These are phyloP conservation scores for Nicotiana knightiana DNA, from an alignment of 257 asterid genomes.

Conservation along the genomic window DNA sequence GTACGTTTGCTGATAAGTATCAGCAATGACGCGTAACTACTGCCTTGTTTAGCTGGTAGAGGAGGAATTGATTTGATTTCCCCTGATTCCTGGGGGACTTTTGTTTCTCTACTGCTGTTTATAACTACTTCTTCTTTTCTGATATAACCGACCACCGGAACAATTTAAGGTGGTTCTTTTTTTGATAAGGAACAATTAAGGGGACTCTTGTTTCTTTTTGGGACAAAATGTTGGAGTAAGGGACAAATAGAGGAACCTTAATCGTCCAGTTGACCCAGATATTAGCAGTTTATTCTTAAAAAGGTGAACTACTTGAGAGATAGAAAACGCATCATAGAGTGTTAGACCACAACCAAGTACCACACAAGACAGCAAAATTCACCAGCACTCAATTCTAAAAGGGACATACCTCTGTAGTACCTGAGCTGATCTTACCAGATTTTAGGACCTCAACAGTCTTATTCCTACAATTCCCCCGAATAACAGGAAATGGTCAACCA, in stretches of 20 bases:
- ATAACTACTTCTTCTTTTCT: not conserved
- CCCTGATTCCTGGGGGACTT: not conserved
- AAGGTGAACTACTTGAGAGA: too few species aligned
- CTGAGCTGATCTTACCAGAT: conserved; percentile 64
- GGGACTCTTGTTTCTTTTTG: not conserved
- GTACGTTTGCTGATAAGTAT: not conserved
- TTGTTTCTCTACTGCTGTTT: not conserved
- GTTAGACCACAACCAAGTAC: not conserved
- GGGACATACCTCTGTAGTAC: conserved; percentile 57
- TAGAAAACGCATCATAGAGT: too few species aligned
- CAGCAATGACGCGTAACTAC: not conserved
- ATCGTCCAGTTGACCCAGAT: not conserved
- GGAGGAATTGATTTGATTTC: not conserved
- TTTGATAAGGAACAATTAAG: not conserved
- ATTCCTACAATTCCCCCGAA: conserved; percentile 30
- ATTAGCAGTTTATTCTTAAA: not conserved
- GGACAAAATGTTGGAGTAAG: not conserved
- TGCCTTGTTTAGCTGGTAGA: not conserved
- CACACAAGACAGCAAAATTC: not conserved
- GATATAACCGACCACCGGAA: too few species aligned
- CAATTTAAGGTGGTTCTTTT: not conserved
- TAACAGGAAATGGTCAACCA: not conserved
- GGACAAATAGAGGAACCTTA: not conserved
- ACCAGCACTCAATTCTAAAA: not conserved
- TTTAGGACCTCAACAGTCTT: conserved; percentile 43